Percentiles rank a stretch among this genome's conserved stretches.
phyloP scores from a whole-genome alignment of 2,329 filamentous ascomycete species.

The Cladosporium halotolerans region DNA sequence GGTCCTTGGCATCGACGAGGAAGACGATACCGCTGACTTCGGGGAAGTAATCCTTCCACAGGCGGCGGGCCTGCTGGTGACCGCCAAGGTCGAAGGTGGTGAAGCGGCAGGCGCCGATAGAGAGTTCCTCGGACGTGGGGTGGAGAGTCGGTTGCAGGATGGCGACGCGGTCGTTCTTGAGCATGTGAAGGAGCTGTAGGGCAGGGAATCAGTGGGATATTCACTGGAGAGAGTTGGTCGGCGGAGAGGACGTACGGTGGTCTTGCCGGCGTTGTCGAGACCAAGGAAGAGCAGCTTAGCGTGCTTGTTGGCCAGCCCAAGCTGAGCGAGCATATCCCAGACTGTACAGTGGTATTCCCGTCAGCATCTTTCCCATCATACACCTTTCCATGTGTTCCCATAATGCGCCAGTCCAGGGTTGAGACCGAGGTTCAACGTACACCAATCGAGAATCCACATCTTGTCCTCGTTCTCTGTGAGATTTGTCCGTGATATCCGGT shows the following conservation, averaged over 20 bases:
- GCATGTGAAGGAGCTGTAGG: constrained; percentile 69
- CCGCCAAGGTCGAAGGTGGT: constrained; percentile 91
- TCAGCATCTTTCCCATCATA: not conserved
- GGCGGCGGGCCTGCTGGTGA: constrained; percentile 87
- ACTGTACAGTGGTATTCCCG: constrained; percentile 44
- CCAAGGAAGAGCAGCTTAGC: constrained; percentile 91
- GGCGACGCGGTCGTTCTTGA: constrained; percentile 94
- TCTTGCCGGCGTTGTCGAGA: constrained; percentile 92
- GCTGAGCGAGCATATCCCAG: constrained; percentile 80
- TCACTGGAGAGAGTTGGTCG: not conserved
- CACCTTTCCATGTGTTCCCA: no score
- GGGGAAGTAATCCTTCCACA: constrained; percentile 97
- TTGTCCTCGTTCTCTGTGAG: constrained; percentile 9
- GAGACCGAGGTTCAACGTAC: constrained; percentile 47
- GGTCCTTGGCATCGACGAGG: constrained; percentile 94
- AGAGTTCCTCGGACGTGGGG: constrained; percentile 86
- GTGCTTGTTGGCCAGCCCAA: constrained; percentile 91
- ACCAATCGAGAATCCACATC: constrained; percentile 97
- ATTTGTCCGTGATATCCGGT: not conserved
- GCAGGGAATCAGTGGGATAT: constrained; percentile 8
- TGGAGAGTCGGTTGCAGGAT: constrained; percentile 86
- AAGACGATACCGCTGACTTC: constrained; percentile 96
- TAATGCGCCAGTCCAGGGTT: constrained; percentile 5
- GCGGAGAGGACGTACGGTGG: constrained; percentile 47
- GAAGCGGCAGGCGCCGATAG: constrained; percentile 74